phyloP scores from a whole-genome alignment of 2,329 filamentous ascomycete species.

The Aureobasidium sp. region DNA sequence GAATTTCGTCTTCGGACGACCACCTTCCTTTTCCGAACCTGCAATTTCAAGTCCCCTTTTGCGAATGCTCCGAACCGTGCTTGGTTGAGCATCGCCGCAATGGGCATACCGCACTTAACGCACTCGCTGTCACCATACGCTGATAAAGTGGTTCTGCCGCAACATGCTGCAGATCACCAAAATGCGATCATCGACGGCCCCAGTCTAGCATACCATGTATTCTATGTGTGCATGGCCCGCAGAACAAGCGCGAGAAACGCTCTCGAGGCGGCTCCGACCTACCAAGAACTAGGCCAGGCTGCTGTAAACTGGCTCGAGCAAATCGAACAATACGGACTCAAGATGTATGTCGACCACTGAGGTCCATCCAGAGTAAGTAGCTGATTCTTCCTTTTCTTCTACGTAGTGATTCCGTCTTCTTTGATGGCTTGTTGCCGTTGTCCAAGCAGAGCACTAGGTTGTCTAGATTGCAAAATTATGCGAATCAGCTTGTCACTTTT shows the following conservation, averaged over 20 bases:
- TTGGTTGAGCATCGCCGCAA: not conserved
- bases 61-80: not conserved
- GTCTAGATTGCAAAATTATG: constrained; percentile 52
- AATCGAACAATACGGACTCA: constrained; percentile 49
- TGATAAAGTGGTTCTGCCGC: constrained; percentile 8
- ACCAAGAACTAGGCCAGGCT: constrained; percentile 54
- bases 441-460: constrained; percentile 58
- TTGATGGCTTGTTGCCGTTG: constrained; percentile 73
- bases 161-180: constrained; percentile 15
- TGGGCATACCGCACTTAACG: constrained; percentile 19
- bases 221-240: constrained; percentile 48
- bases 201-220: constrained; percentile 66
- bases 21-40: not conserved
- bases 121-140: constrained; percentile 16
- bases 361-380: constrained; percentile 17
- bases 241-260: constrained; percentile 37
- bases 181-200: constrained; percentile 66
- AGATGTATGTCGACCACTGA: constrained; percentile 45
- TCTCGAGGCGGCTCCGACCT: constrained; percentile 52
- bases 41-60: not conserved
- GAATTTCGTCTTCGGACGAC: not conserved
- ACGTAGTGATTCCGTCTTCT: constrained; percentile 63
- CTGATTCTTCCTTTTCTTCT: constrained; percentile 13
- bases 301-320: constrained; percentile 57
- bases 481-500: constrained; percentile 49